Evolutionary conservation across 352 stramenopile genomes (phyloP), one percentile per base, ranked within the genome.

Genomic region (Phytophthora chlamydospora): DNA sequence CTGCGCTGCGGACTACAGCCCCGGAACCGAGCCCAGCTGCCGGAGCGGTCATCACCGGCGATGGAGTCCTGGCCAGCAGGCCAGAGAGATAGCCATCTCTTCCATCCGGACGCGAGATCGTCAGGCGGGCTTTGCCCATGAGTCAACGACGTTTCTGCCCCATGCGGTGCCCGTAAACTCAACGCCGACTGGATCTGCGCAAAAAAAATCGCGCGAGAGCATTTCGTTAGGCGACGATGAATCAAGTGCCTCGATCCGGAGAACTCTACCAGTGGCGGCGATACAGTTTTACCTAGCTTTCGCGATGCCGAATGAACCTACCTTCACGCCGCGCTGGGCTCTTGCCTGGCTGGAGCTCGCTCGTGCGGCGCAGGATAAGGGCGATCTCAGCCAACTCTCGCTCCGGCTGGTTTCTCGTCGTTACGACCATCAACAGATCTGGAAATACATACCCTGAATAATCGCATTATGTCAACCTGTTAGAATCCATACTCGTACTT

Each of bases 151-250:
- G 27, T 31, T 31, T 31, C 6, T 21, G 1, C n/a, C 13, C 54
- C 42, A 52, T 19, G 33, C 12, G 52, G 43, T 64, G 46, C 59
- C 43, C 33, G 58, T 66, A 47, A 65, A 66, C 57, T 24, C 21
- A 32, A 38, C 27, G 27, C 27, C 27, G 6, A 31, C 27, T 7
- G 6, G 27, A 55, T 55, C 43, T 56, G 43, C 58, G 29, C 51
- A 53, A 61, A 66, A 66, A 27, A 61, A 61, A 46, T 29, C 19
- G 24, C 33, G 42, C 50, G 2, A 27, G 3, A 27, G 24, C 24
- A 58, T 66, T 45, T 56, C 43, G 62, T 68, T 68, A 58, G 52
- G 60, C 60, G 60, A n/a, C 44, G 52, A 63, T 45, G 52, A 68
- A 57, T 44, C 33, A 43, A 49, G 27, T 16, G 45, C 27, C 32